Conservation (phyloP, 2,329 filamentous ascomycete species). For the Ramularia endophylla region DNA sequence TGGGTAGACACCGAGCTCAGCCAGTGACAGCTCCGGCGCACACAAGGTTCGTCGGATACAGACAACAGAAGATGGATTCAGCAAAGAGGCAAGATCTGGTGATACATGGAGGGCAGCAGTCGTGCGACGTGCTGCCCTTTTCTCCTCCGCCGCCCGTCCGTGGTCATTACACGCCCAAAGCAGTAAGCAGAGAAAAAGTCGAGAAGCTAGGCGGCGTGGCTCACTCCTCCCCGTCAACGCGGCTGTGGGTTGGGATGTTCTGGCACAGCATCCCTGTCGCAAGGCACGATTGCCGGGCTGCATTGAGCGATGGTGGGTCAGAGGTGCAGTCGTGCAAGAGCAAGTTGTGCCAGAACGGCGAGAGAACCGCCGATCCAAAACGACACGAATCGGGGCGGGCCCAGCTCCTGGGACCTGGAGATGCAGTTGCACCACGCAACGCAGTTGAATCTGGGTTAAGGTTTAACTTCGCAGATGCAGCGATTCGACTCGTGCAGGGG, state of each 20-base stretch:
- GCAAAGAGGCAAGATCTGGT: conserved; percentile 31
- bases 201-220: conserved; percentile 35
- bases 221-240: conserved; percentile 36
- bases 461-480: conserved; percentile 16
- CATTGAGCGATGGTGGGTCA: conserved; percentile 22
- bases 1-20: conserved; percentile 20
- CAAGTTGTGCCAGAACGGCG: conserved; percentile 19
- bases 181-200: conserved; percentile 31
- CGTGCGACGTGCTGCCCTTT: conserved; percentile 28
- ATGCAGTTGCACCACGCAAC: conserved; percentile 18
- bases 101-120: conserved; percentile 28
- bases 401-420: conserved; percentile 24
- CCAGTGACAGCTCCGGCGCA: conserved; percentile 30
- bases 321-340: conserved; percentile 15
- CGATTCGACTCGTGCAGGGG: conserved; percentile 3
- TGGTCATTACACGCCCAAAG: conserved; percentile 27
- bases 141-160: conserved; percentile 20
- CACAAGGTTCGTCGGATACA: conserved; percentile 27
- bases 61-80: conserved; percentile 26
- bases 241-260: conserved; percentile 37
- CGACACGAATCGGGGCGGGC: conserved; percentile 25
- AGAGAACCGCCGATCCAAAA: conserved; percentile 18
- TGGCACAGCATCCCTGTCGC: conserved; percentile 35
- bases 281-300: conserved; percentile 22
- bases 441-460: conserved; percentile 24